Percentiles rank a stretch among this genome's conserved stretches.
These are phyloP conservation scores for Venturia carpophila DNA, from an alignment of 2,329 filamentous ascomycete genomes.

Conservation along the genomic window DNA sequence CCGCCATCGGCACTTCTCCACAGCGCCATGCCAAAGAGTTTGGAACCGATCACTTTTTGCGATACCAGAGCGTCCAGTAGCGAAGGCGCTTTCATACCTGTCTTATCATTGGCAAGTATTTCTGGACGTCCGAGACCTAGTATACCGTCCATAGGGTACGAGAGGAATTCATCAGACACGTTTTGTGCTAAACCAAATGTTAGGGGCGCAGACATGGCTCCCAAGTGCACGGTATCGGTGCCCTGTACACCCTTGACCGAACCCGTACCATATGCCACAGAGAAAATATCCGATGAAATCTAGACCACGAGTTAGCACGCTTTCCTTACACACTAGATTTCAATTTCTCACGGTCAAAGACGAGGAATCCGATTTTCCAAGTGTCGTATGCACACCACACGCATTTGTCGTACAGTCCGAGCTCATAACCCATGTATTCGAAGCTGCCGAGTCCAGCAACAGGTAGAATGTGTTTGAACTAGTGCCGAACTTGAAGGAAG, in stretches of 20 bases:
- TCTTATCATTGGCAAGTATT: conserved; percentile 25
- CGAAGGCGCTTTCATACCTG: conserved; percentile 47
- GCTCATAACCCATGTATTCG: conserved; percentile 78
- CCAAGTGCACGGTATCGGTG: conserved; percentile 59
- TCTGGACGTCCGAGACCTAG: conserved; percentile 51
- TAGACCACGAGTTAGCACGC: neutral
- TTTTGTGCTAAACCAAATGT: conserved; percentile 65
- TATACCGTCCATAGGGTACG: conserved; percentile 83
- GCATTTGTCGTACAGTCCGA: conserved; percentile 56
- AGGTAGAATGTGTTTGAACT: conserved; percentile 45
- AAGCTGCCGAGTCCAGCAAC: conserved; percentile 47
- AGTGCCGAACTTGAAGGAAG: conserved; percentile 42
- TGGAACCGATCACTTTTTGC: conserved; percentile 51
- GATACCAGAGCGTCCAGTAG: conserved; percentile 57
- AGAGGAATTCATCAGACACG: conserved; percentile 65
- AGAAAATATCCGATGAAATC: conserved; percentile 39
- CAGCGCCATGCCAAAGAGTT: conserved; percentile 64
- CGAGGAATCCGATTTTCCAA: conserved; percentile 57
- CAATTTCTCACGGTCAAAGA: conserved; percentile 42
- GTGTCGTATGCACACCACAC: conserved; percentile 63
- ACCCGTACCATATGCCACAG: conserved; percentile 70
- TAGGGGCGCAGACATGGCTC: conserved; percentile 55
- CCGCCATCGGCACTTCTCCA: conserved; percentile 56
- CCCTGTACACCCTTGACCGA: conserved; percentile 58
- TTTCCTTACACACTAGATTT: neutral